Base-by-base conservation (phyloP, 2,329 filamentous ascomycete species). In the Ophiognomonia clavigignenti-juglandacearum region DNA sequence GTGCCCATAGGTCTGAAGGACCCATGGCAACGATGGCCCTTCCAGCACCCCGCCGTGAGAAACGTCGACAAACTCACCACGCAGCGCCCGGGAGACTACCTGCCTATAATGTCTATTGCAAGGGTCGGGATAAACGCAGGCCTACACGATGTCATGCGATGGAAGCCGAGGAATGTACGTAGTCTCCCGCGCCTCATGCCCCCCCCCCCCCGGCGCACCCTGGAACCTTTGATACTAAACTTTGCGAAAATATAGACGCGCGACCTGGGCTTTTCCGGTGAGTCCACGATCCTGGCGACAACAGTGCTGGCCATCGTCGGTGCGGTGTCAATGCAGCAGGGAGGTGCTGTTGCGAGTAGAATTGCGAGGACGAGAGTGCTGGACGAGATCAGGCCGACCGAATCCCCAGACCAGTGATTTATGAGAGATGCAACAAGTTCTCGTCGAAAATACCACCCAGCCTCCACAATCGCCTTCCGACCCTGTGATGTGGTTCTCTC, bases 261-360 rank as follows among this genome's bases (percentile, higher is more conserved):
- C 52, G 83, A 90, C 57, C 74, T 95, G 45, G 64, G 77, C 43
- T 69, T 72, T 16, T 96, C 89, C 0, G 93, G 93, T 55, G 66
- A 86, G 23, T 78, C 88, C 22, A 73, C 83, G 4, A 83, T 97
- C 20, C 71, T 95, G 46, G 80, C 85, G 40, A 83, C 89, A 52
- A 81, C 88, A 4, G 59, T 98, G 46, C 88, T 90, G 63, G 88
- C 91, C 38, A 85, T 98, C 46, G 71, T 97, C 37, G 93, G 93
- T 19, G 93, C 93, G 10, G 68, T 98, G 44, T 84, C 89, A n/a
- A 71, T 98, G 60, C 89, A 96, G 65, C 83, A 86, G 56, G 93
- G 93, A 39, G 86, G 85, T 31, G 82, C 84, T 37, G 78, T 86
- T 46, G 90, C 92, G 48, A 85, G 83, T 54, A 77, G 80, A 63